Conservation (phyloP, 2,329 filamentous ascomycete species). For the Penicillium paneum region DNA sequence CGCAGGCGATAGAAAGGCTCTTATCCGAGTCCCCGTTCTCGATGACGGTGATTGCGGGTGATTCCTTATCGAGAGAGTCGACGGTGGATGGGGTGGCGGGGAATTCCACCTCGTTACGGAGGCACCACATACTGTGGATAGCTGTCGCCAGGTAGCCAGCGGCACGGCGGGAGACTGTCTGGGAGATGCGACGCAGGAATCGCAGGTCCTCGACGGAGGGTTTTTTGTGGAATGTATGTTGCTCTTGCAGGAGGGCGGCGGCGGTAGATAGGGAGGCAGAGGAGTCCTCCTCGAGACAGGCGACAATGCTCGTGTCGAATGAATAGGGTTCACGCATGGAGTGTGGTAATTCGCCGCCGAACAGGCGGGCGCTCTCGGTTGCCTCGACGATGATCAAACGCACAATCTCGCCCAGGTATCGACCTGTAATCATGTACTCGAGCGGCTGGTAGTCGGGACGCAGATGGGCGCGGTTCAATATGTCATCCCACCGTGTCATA, state of each 20-base stretch:
- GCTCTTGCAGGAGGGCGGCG: conserved; percentile 49
- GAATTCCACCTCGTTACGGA: conserved; percentile 52
- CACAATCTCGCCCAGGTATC: conserved; percentile 63
- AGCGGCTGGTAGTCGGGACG: conserved; percentile 63
- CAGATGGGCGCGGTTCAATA: conserved; percentile 55
- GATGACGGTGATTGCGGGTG: conserved; percentile 34
- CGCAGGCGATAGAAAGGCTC: conserved; percentile 49
- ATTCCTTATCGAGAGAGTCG: conserved; percentile 26
- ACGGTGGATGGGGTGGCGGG: conserved; percentile 20
- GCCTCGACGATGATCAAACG: conserved; percentile 61
- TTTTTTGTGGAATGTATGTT: conserved; percentile 48
- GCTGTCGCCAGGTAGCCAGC: conserved; percentile 62
- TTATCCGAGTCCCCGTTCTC: conserved; percentile 31
- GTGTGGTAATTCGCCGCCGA: conserved; percentile 56
- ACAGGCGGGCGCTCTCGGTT: conserved; percentile 54
- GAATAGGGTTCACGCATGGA: conserved; percentile 56
- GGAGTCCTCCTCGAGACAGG: conserved; percentile 53
- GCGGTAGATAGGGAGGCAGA: conserved; percentile 39
- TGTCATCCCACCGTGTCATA: conserved; percentile 60
- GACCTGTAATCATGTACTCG: conserved; percentile 62
- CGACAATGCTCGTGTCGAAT: conserved; percentile 58
- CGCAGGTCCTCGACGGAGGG: conserved; percentile 51
- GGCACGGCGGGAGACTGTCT: conserved; percentile 57
- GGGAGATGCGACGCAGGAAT: conserved; percentile 54
- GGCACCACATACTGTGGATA: conserved; percentile 60